A percentile compares a stretch with the other conserved stretches of the same genome.
These are phyloP conservation scores for Raffaelea albimanens DNA, from an alignment of 2,329 filamentous ascomycete species.

Conservation along the genomic window DNA sequence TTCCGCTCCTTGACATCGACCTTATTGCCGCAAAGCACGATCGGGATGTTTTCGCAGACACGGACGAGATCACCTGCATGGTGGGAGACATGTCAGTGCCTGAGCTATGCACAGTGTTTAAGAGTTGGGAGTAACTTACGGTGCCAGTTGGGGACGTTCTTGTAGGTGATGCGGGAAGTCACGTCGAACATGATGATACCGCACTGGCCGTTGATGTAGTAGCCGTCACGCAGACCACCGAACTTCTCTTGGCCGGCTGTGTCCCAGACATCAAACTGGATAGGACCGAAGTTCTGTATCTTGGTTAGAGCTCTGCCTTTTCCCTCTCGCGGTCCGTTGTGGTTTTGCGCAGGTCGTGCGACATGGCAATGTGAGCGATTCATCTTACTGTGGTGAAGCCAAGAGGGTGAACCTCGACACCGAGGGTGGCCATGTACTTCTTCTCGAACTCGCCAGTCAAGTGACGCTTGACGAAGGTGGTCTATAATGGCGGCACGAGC, in stretches of 20 bases:
- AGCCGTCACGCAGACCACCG: slow-evolving; percentile 95
- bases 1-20: slow-evolving; percentile 99
- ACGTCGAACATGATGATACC: slow-evolving; percentile 99
- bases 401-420: slow-evolving; percentile 98
- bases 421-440: slow-evolving; percentile 99
- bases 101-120: too few relatives aligned
- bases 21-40: slow-evolving; percentile 98
- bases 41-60: slow-evolving; percentile 98
- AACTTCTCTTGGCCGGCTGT: slow-evolving; percentile 99
- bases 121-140: slow-evolving; percentile 44
- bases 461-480: slow-evolving; percentile 99
- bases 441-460: slow-evolving; percentile 99
- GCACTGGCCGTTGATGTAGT: slow-evolving; percentile 99
- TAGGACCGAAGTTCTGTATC: slow-evolving; percentile 80
- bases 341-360: too few relatives aligned
- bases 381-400: slow-evolving; percentile 86
- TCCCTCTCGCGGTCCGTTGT: too few relatives aligned
- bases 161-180: slow-evolving; percentile 98
- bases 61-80: slow-evolving; percentile 96
- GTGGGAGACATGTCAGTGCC: too few relatives aligned
- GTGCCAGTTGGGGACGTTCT: slow-evolving; percentile 99
- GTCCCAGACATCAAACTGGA: slow-evolving; percentile 99
- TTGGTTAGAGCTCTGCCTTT: not conserved
- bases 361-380: too few relatives aligned
- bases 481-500: slow-evolving; percentile 42